Evolutionary conservation across 495 filamentous ascomycete genomes (phyloP), one percentile per base, ranked within the genome.

Genomic region (Corynascus novoguineensis): DNA sequence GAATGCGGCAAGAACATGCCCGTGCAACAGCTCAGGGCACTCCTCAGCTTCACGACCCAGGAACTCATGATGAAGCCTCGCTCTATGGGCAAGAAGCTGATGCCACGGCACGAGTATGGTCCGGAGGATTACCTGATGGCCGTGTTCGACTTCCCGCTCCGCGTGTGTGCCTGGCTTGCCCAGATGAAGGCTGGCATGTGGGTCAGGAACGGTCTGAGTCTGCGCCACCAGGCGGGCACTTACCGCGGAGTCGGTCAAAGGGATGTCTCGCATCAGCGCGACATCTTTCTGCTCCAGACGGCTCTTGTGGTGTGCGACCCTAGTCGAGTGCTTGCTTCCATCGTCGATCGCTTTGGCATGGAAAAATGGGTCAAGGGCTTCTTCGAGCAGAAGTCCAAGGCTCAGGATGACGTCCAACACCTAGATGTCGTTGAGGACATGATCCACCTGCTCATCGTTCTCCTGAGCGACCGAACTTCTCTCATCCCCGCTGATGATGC

Each of bases 121-220:
- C 74, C 82, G 0, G 89, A 96, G 57, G 89, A 96, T 65, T 80
- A 92, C 59, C 77, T 97, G 14, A 83, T 96, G 67, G 85, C 88
- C 0, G 83, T 89, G 60, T 96, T 97, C 64, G 93, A 99, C 68
- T 95, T 88, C 66, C 92, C 93, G 4, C 77, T 99, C 6, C 80
- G 93, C 34, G 90, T 97, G 4, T 96, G 90, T 69, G 90, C 88
- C 10, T 99, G 93, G 93, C 75, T 99, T 21, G 88, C 92, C 2
- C 95, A 99, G 73, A 97, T 97, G 85, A 95, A 95, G 68, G 89
- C 91, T 4, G 88, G 88, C 15, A 93, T 97, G 88, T 99, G 93
- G 93, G 95, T 99, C 37, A 85, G 93, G 32, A 99, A 99, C 66
- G 93, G 93, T 9, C 84, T 97, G 61, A 96, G 91, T 68, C 82